Evolutionary conservation across 257 asterid genomes (phyloP), one percentile per base, ranked within the genome.

Genomic region (Solanum dulcamara): DNA sequence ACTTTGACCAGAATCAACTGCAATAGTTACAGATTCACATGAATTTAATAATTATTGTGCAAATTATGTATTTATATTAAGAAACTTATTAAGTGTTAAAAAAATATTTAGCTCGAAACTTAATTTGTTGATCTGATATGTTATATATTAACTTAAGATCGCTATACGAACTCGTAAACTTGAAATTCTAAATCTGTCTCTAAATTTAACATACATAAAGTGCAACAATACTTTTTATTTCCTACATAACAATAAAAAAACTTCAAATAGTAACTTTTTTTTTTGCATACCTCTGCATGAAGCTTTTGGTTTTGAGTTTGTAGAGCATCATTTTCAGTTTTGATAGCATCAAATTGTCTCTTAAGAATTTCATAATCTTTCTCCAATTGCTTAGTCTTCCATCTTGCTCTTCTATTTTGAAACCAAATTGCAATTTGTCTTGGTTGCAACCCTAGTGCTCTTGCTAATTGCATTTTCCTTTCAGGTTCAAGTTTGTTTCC

Each of bases 391-490:
- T 91, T 93, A 7, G 94, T 93, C 88, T 93, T 93, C 93, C 92
- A 92, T 26, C 96, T 86, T 24, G 96, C 96, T 87, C 96, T 87
- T 40, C 96, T 89, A 80, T 93, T 93, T 88, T 93, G 96, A 37
- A 93, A 93, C 96, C 96, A 93, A 55, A 93, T 91, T 4, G 94
- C 92, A 70, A 93, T 85, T 80, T 93, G 96, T 42, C 96, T 88
- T 1, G 96, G 94, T 60, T 93, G 92, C 68, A 93, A 70, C 37
- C 96, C 96, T 53, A 93, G 86, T 33, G 91, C 94, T 86, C 92
- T 90, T 42, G 96, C 93, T 66, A 93, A 82, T 89, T 89, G 92
- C 91, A 92, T 85, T 92, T 93, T 93, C 81, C 96, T 90, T 72
- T 92, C 96, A 20, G 96, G 93, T 86, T 90, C 96, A 66, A 93